phyloP scores from a whole-genome alignment of 2,329 filamentous ascomycete genomes.

The Fusarium albidum region DNA sequence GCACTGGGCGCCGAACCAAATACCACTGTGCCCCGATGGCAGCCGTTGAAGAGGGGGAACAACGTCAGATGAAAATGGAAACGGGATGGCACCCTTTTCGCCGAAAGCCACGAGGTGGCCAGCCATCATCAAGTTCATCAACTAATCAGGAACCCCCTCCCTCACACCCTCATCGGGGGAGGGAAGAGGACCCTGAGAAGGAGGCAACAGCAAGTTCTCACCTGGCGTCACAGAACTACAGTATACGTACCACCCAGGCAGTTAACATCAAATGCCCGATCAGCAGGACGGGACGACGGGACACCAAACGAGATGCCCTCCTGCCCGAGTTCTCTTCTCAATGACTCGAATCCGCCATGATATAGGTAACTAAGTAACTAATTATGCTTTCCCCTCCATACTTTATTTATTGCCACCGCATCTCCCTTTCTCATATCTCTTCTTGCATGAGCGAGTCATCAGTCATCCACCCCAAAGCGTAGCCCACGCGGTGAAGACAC shows the following conservation, averaged over 20 bases:
- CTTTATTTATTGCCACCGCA: neutral
- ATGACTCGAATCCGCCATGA: constrained; percentile 10
- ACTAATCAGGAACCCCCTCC: constrained; percentile 15
- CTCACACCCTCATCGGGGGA: neutral
- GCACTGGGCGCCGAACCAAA: no score
- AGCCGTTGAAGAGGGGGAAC: neutral
- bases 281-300: neutral
- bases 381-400: neutral
- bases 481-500: no score
- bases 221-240: neutral
- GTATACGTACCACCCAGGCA: neutral
- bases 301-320: constrained; percentile 5
- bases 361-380: constrained; percentile 16
- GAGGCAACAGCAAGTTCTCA: constrained; percentile 4
- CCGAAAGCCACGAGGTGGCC: constrained; percentile 17
- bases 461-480: no score
- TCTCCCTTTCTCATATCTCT: neutral
- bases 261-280: no score
- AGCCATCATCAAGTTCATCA: constrained; percentile 21
- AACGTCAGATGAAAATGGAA: neutral
- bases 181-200: constrained; percentile 22
- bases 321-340: neutral
- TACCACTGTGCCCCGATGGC: no score
- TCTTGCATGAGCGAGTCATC: no score
- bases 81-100: constrained; percentile 2